Percentiles rank a stretch among this genome's conserved stretches.
These are phyloP conservation scores for Rhodotorula sp. DNA, from an alignment of 1,284 basidiomycete species.

Conservation along the genomic window DNA sequence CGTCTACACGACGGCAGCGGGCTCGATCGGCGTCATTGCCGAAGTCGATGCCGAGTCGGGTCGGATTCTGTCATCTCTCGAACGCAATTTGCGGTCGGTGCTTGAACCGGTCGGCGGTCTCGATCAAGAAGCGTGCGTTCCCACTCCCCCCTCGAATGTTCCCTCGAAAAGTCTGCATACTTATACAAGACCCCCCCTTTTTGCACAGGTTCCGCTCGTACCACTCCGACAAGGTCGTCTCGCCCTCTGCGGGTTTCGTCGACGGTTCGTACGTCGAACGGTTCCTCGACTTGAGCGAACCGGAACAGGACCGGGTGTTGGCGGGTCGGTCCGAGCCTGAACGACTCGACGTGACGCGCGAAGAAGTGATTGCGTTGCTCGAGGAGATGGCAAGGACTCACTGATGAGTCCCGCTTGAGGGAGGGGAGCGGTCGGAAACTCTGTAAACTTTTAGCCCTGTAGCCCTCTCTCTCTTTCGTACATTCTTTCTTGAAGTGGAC, in stretches of 20 bases:
- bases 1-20: constrained; percentile 75
- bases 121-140: constrained; percentile 64
- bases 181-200: neutral
- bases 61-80: constrained; percentile 68
- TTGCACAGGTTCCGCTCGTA: constrained; percentile 62
- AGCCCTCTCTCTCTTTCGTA: neutral
- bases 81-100: constrained; percentile 68
- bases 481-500: no score
- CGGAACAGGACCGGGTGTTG: constrained; percentile 35
- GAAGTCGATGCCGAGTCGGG: constrained; percentile 63
- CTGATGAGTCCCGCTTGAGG: neutral
- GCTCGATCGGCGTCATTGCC: constrained; percentile 74
- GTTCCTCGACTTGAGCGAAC: constrained; percentile 30
- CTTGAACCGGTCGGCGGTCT: constrained; percentile 61
- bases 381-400: constrained; percentile 42
- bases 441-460: neutral
- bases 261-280: constrained; percentile 72
- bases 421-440: neutral
- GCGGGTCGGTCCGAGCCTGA: constrained; percentile 39
- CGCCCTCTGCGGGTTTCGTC: constrained; percentile 66
- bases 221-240: constrained; percentile 55
- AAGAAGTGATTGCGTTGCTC: constrained; percentile 35
- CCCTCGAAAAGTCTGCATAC: neutral
- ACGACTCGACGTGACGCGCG: constrained; percentile 10
- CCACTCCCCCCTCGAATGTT: neutral